phyloP scores from a whole-genome alignment of 1,284 basidiomycete species.

The Puccinia triticina region DNA sequence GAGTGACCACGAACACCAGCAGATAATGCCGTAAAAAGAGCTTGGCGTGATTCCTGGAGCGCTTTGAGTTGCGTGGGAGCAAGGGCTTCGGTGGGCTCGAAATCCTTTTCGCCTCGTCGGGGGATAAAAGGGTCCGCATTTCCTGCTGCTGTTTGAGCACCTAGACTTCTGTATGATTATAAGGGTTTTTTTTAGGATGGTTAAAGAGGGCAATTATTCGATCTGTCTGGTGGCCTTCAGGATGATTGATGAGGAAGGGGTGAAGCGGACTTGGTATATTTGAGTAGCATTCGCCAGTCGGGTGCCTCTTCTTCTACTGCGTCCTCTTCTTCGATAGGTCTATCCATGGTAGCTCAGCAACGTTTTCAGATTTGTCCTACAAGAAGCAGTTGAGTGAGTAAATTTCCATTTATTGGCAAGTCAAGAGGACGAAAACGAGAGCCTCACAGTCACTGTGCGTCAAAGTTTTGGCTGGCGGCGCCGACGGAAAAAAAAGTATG shows the following conservation, averaged over 20 bases:
- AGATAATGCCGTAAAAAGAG: conserved; percentile 40
- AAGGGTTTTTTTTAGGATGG: neutral
- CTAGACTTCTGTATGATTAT: conserved; percentile 11
- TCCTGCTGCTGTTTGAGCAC: neutral
- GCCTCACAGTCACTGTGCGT: too few relatives aligned
- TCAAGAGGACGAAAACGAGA: too few relatives aligned
- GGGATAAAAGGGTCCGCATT: conserved; percentile 46
- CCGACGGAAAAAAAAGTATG: neutral
- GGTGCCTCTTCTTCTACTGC: conserved; percentile 47
- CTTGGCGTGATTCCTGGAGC: conserved; percentile 35
- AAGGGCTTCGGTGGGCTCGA: conserved; percentile 38
- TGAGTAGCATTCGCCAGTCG: conserved; percentile 45
- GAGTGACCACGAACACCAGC: conserved; percentile 45
- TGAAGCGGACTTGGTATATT: conserved; percentile 28
- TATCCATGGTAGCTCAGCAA: neutral
- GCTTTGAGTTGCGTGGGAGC: conserved; percentile 20
- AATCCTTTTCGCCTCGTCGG: conserved; percentile 48
- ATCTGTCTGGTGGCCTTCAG: neutral
- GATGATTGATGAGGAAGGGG: neutral
- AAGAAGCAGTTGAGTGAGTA: neutral
- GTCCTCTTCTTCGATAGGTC: conserved; percentile 35
- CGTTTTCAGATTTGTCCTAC: too few relatives aligned
- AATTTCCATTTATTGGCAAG: too few relatives aligned
- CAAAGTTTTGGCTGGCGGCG: too few relatives aligned
- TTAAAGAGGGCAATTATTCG: neutral